These are phyloP conservation scores for Arbutus unedo DNA, from an alignment of 148 eudicot genomes.

Conservation along the genomic window DNA sequence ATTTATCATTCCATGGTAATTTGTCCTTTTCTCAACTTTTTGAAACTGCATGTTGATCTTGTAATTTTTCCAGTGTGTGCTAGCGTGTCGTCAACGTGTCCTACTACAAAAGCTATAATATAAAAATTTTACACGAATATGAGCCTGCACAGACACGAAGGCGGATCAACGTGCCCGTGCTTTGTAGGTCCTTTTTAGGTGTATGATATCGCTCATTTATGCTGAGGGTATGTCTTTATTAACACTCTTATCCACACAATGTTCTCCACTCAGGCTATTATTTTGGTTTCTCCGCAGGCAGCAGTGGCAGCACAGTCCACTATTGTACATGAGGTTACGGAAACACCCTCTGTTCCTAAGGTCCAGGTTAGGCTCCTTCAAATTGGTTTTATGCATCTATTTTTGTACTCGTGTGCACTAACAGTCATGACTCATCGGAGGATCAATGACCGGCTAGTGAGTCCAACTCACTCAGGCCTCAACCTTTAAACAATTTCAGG, in stretches of 20 bases:
- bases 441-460: too few relatives aligned
- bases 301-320: constrained; percentile 48
- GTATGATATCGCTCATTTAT: background rate
- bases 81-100: background rate
- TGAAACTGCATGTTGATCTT: background rate
- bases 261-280: background rate
- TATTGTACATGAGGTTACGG: constrained; percentile 32
- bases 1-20: background rate
- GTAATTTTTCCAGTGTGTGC: background rate
- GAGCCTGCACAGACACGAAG: background rate
- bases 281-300: constrained; percentile 21
- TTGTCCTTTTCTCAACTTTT: background rate
- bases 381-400: background rate
- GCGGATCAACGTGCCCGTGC: background rate
- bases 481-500: too few relatives aligned
- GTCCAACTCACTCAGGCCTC: too few relatives aligned
- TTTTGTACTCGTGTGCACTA: background rate
- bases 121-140: background rate
- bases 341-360: constrained; percentile 29
- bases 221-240: background rate
- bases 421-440: too few relatives aligned
- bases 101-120: background rate
- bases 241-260: background rate
- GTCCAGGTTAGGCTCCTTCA: constrained; percentile 20
- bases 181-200: background rate